These are phyloP conservation scores for Cyclostephanos invisitatus DNA, from an alignment of 108 stramenopile genomes.

Conservation along the genomic window DNA sequence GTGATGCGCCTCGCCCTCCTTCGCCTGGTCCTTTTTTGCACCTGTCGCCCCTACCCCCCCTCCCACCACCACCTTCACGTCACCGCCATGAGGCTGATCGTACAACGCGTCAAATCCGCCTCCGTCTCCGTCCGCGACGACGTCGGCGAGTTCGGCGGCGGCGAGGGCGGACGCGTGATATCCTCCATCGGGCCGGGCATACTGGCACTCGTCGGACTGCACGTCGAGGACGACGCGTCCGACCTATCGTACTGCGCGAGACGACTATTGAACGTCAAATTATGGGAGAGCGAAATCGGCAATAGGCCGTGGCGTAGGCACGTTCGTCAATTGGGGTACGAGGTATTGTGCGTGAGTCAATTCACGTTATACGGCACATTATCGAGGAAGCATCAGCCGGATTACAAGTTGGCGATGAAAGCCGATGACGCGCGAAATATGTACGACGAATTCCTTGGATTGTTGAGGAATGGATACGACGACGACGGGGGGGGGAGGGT, in stretches of 20 bases:
- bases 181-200: slow-evolving; percentile 82
- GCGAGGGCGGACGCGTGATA: slow-evolving; percentile 48
- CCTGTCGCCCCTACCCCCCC: too few species aligned
- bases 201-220: slow-evolving; percentile 77
- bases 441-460: slow-evolving; percentile 68
- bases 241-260: slow-evolving; percentile 80
- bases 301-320: slow-evolving; percentile 69
- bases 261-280: slow-evolving; percentile 64
- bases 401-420: slow-evolving; percentile 88
- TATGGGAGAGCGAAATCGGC: slow-evolving; percentile 82
- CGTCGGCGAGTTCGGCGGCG: background rate
- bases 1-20: too few species aligned
- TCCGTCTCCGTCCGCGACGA: slow-evolving; percentile 71
- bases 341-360: slow-evolving; percentile 82
- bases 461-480: slow-evolving; percentile 66
- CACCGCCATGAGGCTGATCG: slow-evolving; percentile 74
- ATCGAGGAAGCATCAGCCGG: slow-evolving; percentile 83
- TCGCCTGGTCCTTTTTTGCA: too few species aligned
- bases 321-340: slow-evolving; percentile 68
- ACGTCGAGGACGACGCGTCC: slow-evolving; percentile 63
- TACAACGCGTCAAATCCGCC: slow-evolving; percentile 86
- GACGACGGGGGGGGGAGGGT: slow-evolving; percentile 45
- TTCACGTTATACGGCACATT: slow-evolving; percentile 87
- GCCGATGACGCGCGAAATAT: slow-evolving; percentile 54
- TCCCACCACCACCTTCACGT: background rate